Evolutionary conservation across 192 early-diverging fungal genomes (phyloP), one percentile per base, ranked within the genome.

Genomic region (Piromyces finnis): DNA sequence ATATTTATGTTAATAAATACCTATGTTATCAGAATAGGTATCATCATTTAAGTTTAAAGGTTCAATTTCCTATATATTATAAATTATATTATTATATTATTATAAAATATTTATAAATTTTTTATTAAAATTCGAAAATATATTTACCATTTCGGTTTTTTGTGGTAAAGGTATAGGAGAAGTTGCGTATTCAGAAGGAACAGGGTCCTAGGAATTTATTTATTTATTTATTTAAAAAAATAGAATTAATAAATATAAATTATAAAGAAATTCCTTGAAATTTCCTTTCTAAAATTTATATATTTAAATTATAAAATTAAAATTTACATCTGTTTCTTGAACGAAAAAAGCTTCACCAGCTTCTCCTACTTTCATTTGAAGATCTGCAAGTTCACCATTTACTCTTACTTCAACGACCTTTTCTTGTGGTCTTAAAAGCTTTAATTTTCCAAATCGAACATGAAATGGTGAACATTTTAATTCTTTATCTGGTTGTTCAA

Each of bases 331-430:
- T 0, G 95, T 94, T 82, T 97, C 94, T 30, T 98, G 88, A 9
- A 99, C 95, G 86, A 99, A 99, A 84, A 99, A 99, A 28, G 94
- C 96, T 84, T 99, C 97, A 30, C 97, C 97, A 17, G 94, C 94
- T 78, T 98, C 97, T 16, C 96, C 95, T 7, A 99, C 92, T 81
- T 99, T 99, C 97, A 99, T 99, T 68, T 93, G 89, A 79, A 95
- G 89, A 79, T 93, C 90, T 17, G 92, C 88, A 1, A 84, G 83
- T 81, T 88, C 77, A 77, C 90, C 95, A 83, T 99, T 99, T 29
- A 99, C 92, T 11, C 89, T 86, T 35, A 99, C 87, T 77, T 95
- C 91, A 77, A 96, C 95, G 30, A 92, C 91, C 87, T 99, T 99
- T 82, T 99, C 96, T 51, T 92, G 93, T 11, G 96, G 96, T 41